Evolutionary conservation across 192 early-diverging fungal species (phyloP).

Genomic region (Coemansia sp.): DNA sequence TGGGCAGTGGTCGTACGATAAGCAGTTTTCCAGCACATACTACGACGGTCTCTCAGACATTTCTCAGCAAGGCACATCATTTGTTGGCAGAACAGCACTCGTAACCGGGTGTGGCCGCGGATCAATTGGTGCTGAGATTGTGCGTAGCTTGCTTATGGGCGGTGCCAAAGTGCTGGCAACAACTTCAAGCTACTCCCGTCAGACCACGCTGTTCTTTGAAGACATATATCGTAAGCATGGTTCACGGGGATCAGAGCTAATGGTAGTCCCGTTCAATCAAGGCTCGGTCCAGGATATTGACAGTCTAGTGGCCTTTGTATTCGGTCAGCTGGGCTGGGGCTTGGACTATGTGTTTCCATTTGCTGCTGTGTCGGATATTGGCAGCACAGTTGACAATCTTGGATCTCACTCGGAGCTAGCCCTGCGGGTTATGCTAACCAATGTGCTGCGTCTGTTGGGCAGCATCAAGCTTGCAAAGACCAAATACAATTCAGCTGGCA

Average conservation of each 20-base stretch:
- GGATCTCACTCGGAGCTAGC: constrained; percentile 87
- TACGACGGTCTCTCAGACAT: too few species aligned
- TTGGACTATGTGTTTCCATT: constrained; percentile 93
- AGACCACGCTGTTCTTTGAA: constrained; percentile 81
- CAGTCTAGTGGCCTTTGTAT: constrained; percentile 80
- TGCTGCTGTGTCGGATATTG: constrained; percentile 85
- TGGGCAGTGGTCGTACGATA: too few species aligned
- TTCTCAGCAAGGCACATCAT: too few species aligned
- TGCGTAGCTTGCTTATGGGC: too few species aligned
- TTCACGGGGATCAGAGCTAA: constrained; percentile 76
- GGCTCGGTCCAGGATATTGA: constrained; percentile 81
- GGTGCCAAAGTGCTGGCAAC: too few species aligned
- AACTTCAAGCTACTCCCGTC: too few species aligned
- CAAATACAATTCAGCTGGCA: constrained; percentile 64
- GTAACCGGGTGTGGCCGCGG: too few species aligned
- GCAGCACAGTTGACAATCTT: constrained; percentile 77
- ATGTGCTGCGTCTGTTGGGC: constrained; percentile 82
- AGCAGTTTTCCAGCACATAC: too few species aligned
- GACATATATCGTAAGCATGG: constrained; percentile 84
- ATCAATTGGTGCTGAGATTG: too few species aligned
- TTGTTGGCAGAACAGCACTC: too few species aligned
- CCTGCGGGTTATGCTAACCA: constrained; percentile 91
- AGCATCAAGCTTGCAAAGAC: constrained; percentile 83
- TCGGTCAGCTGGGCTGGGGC: constrained; percentile 77
- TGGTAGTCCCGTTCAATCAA: constrained; percentile 96